Percentiles rank a stretch among this genome's conserved stretches.
Conservation (phyloP, 139 green algal species). For the Edaphochlamys debaryana region DNA sequence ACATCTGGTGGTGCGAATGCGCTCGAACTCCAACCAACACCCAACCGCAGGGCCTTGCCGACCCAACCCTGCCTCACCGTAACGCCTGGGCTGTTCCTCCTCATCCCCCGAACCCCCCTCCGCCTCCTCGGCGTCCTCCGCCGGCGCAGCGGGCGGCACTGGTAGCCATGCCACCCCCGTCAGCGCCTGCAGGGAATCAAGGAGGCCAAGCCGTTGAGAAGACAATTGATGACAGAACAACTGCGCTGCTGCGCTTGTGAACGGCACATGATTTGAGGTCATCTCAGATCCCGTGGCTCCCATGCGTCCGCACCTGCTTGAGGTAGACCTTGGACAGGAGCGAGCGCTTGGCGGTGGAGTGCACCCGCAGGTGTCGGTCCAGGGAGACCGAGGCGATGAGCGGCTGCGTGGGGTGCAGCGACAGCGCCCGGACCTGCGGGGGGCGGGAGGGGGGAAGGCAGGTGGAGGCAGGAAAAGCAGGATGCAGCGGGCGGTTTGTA, state of each 20-base stretch:
- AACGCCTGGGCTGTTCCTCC: background rate
- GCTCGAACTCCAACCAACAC: too few relatives aligned
- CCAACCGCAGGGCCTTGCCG: too few relatives aligned
- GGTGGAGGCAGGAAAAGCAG: too few relatives aligned
- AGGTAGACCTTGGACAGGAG: conserved; percentile 67
- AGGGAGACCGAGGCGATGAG: conserved; percentile 73
- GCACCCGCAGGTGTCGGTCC: conserved; percentile 75
- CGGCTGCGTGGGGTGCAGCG: conserved; percentile 53
- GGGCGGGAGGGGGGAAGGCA: too few relatives aligned
- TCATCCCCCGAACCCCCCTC: conserved; percentile 1
- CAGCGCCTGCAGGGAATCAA: conserved; percentile 40
- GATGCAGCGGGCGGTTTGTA: too few relatives aligned
- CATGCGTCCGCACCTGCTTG: conserved; percentile 56
- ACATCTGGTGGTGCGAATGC: too few relatives aligned
- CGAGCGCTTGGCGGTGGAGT: conserved; percentile 55
- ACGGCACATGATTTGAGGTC: background rate
- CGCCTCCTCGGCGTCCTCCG: background rate
- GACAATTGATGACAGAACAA: background rate
- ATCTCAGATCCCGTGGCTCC: background rate
- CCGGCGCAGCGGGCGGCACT: background rate
- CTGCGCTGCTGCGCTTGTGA: background rate
- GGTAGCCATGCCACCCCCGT: conserved; percentile 55
- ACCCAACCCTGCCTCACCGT: too few relatives aligned
- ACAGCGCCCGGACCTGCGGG: conserved; percentile 46
- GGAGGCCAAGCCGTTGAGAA: background rate